A percentile compares a stretch with the other conserved stretches of the same genome.
phyloP scores from a whole-genome alignment of 2,329 filamentous ascomycete species.

The Pseudogymnoascus sp. region DNA sequence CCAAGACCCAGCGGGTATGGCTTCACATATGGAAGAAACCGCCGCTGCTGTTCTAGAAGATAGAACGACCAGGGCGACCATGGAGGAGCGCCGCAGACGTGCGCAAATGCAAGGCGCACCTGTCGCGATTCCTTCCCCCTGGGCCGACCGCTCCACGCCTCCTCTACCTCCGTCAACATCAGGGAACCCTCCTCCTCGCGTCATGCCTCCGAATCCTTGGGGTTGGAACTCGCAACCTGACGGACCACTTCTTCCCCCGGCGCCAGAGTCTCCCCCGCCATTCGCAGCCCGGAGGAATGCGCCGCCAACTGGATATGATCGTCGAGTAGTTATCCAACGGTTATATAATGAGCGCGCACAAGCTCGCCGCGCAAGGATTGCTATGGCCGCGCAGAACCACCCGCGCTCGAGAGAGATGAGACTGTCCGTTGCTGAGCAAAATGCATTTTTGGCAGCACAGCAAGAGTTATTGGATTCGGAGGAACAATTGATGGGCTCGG shows the following conservation, averaged over 20 bases:
- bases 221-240: conserved; percentile 2
- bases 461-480: neutral
- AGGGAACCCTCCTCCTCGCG: neutral
- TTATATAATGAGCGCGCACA: neutral
- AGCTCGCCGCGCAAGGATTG: neutral
- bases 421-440: neutral
- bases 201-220: neutral
- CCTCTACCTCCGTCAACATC: neutral
- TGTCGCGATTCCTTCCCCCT: neutral
- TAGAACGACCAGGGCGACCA: neutral
- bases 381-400: neutral
- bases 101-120: neutral
- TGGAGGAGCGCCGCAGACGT: neutral
- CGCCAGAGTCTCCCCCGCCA: neutral
- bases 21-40: neutral
- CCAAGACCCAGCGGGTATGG: neutral
- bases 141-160: neutral
- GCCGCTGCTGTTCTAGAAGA: neutral
- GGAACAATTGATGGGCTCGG: neutral
- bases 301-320: neutral
- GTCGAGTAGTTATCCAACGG: neutral
- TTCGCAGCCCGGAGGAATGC: neutral
- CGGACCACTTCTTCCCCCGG: neutral
- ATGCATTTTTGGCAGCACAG: neutral
- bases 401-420: neutral